Evolutionary conservation across 441 rosid genomes (phyloP).

Genomic region (Adansonia rubrostipa): DNA sequence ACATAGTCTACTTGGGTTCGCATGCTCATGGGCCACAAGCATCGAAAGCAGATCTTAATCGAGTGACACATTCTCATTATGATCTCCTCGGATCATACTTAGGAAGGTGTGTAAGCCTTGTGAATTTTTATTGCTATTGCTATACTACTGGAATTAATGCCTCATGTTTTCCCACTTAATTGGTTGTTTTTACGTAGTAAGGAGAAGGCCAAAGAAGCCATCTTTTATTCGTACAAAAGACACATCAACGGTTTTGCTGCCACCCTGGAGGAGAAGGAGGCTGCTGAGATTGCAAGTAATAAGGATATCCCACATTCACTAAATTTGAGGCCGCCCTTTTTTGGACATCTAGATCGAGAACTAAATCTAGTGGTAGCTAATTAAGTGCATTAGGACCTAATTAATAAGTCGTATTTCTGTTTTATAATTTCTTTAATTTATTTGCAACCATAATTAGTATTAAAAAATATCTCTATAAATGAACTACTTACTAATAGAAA

Average conservation of each 20-base stretch:
- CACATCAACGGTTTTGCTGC: conserved; percentile 71
- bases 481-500: no score
- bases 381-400: no score
- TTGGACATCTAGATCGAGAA: no score
- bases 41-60: conserved; percentile 37
- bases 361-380: no score
- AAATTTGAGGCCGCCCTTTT: no score
- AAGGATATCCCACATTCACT: no score
- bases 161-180: neutral
- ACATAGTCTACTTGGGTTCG: conserved; percentile 73
- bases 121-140: no score
- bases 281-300: conserved; percentile 52
- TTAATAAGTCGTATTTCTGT: no score
- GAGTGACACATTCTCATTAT: conserved; percentile 47
- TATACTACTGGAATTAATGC: no score
- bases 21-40: conserved; percentile 46
- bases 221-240: conserved; percentile 51
- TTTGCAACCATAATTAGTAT: no score
- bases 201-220: conserved; percentile 53
- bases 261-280: conserved; percentile 55
- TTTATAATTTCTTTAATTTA: no score
- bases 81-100: conserved; percentile 51
- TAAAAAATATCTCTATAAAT: no score
- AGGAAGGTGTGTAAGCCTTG: conserved; percentile 43
- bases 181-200: conserved; percentile 31